phyloP scores from a whole-genome alignment of 345 rosid species.

The Geranium brycei region DNA sequence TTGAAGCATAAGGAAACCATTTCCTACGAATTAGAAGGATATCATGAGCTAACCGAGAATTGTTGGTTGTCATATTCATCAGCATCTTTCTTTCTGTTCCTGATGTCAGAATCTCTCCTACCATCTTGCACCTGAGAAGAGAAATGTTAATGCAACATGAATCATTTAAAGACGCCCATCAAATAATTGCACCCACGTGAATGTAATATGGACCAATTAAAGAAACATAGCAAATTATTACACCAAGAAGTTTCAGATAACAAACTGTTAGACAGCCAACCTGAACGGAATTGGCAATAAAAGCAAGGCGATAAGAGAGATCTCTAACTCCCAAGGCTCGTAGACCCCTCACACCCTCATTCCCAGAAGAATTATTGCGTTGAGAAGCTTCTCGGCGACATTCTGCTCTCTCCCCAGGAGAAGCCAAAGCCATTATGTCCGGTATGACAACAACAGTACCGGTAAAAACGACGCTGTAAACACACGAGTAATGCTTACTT shows the following conservation, averaged over 20 bases:
- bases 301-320: slow-evolving; percentile 83
- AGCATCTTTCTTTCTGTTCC: slow-evolving; percentile 71
- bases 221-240: slow-evolving; percentile 1
- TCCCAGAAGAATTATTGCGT: slow-evolving; percentile 37
- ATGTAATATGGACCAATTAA: slow-evolving; percentile 3
- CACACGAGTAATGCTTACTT: slow-evolving; percentile 1
- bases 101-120: slow-evolving; percentile 63
- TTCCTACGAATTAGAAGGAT: background rate
- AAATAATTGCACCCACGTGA: slow-evolving; percentile 2
- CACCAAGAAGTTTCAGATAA: background rate
- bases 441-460: slow-evolving; percentile 92
- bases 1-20: background rate
- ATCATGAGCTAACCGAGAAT: slow-evolving; percentile 43
- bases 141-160: background rate
- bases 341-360: slow-evolving; percentile 81
- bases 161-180: background rate
- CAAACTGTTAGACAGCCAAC: slow-evolving; percentile 26
- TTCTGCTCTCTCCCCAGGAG: slow-evolving; percentile 94
- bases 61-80: slow-evolving; percentile 71
- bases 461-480: slow-evolving; percentile 73
- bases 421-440: slow-evolving; percentile 74
- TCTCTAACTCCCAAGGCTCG: slow-evolving; percentile 87
- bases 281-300: slow-evolving; percentile 92
- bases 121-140: slow-evolving; percentile 62
- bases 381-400: slow-evolving; percentile 67